Evolutionary conservation across 2,329 filamentous ascomycete genomes (phyloP), one percentile per base, ranked within the genome.

Genomic region (Xylaria sp.): DNA sequence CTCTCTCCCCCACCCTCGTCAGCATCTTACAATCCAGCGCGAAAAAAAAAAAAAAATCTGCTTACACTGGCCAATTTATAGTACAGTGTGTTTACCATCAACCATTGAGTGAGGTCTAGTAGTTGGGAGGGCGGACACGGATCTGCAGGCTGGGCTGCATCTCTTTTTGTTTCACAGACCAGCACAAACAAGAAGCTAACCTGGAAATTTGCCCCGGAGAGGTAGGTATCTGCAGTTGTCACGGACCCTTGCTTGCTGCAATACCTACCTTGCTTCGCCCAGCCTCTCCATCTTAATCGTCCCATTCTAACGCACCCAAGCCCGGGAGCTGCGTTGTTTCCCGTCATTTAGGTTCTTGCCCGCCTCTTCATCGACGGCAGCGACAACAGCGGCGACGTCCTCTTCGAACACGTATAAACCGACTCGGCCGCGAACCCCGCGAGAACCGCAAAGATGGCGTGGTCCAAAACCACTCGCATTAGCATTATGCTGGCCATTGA

Each of bases 401-500:
- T 28, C 13, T 32, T 39, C 45, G 43, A 60, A 46, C 30, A 62
- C 53, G 43, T 30, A 13, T 34, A 53, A 45, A 48, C 28, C 59
- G 23, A 63, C 34, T 28, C 36, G 41, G 3, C n/a, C 34, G n/a
- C 39, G 25, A 65, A 61, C 30, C 58, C 56, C 72, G 67, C 48
- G 10, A 55, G 70, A 70, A 59, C 25, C 57, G 28, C 9, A 2
- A 34, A 15, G 72, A 97, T 97, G 93, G 91, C 87, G 72, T 92
- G 95, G 86, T 97, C 94, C 77, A 99, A 99, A 82, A 92, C 91
- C 73, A 93, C 91, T 75, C 90, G 95, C 80, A 98, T 99, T 79
- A 88, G 92, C 81, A 91, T 97, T 80, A 93, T 99, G 86, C 89
- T 99, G 79, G 91, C 84, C 71, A 97, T 99, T 77, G 95, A 98